Evolutionary conservation across 2,329 filamentous ascomycete species (phyloP), one percentile per base, ranked within the genome.

Genomic region (Xylaria hypoxylon): DNA sequence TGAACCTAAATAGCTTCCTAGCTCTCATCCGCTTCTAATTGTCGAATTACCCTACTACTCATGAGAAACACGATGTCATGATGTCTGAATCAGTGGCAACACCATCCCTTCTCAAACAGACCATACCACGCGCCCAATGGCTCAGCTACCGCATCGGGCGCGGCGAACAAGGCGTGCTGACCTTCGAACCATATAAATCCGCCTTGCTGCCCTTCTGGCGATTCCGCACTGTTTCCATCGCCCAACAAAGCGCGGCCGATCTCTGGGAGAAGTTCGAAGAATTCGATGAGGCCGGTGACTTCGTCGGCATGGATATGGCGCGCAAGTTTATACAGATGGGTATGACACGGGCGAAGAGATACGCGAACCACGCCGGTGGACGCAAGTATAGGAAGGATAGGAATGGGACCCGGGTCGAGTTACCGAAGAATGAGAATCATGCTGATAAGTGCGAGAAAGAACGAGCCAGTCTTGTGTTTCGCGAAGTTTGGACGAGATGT

Each of bases 251-350:
- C 50, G 84, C 86, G 0, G 57, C 76, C 0, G 79, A 79, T 0
- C 80, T 90, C 0, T 86, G 82, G 76, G 61, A 70, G 0, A 80
- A 82, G 2, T 90, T 90, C 70, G 73, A 84, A 15, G 77, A 79
- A 10, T 90, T 87, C 71, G 79, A 85, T n/a, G 72, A 74, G 1
- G 71, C 79, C 6, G 78, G 77, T 3, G 87, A 90, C 73, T 88
- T 90, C 62, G 85, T 90, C 0, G 88, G 88, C 11, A 88, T 88
- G 80, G 88, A 90, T 63, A 90, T 90, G 87, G 77, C 82, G 19
- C 79, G 87, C 28, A 90, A 90, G 72, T 90, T 89, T 70, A 81
- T 90, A 6, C 87, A 90, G 75, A 90, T 90, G 88, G 84, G 87
- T 1, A 89, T 89, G 86, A 90, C 87, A 22, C 77, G 88, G 17